Evolutionary conservation across 108 stramenopile species (phyloP).

Genomic region (Pelagomonas calceolata): DNA sequence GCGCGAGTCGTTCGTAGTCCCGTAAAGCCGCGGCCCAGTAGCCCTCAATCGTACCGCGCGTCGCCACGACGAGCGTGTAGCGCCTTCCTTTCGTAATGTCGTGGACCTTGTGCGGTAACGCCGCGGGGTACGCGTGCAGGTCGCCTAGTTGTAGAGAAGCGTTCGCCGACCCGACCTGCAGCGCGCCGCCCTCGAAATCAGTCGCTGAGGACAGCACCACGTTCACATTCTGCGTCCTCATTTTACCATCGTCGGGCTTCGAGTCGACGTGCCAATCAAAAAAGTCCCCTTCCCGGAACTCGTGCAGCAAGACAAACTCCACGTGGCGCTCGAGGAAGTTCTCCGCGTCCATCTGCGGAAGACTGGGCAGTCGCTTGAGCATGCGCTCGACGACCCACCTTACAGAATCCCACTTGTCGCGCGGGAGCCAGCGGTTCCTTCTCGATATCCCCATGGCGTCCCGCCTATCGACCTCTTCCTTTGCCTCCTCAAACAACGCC

Average conservation of each 20-base stretch:
- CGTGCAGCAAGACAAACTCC: background rate
- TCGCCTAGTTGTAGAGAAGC: background rate
- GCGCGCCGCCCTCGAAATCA: slow-evolving; percentile 1
- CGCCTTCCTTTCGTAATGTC: background rate
- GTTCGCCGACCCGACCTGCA: background rate
- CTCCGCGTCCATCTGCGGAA: background rate
- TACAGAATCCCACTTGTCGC: background rate
- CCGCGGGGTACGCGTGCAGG: slow-evolving; percentile 1
- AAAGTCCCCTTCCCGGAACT: background rate
- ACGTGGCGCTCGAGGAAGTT: background rate
- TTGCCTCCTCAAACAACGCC: background rate
- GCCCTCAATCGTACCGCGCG: background rate
- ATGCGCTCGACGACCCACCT: background rate
- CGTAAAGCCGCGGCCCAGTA: background rate
- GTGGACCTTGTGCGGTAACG: slow-evolving; percentile 1
- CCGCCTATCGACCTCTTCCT: background rate
- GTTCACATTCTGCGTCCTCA: background rate
- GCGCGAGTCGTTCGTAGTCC: background rate
- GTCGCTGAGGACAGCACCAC: background rate
- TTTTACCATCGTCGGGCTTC: background rate
- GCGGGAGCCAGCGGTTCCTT: background rate
- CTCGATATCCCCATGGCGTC: background rate
- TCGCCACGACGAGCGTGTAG: background rate
- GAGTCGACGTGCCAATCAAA: slow-evolving; percentile 7
- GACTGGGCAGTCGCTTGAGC: background rate